Percentiles rank a stretch among this genome's conserved stretches.
phyloP scores from a whole-genome alignment of 805 yeast species.

The Yarrowia hollandica region DNA sequence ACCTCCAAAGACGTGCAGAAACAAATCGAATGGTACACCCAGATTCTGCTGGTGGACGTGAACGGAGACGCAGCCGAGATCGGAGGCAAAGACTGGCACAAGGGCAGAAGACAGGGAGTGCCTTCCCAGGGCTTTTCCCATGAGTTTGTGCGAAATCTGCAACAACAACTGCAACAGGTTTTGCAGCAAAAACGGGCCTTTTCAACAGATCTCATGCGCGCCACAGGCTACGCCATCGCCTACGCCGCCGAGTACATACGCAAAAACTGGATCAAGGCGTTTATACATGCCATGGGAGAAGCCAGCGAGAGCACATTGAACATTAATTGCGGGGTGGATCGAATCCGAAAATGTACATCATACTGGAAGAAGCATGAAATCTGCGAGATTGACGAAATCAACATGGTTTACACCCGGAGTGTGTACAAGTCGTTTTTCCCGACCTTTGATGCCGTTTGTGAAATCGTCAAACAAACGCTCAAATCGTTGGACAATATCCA shows the following conservation, averaged over 20 bases:
- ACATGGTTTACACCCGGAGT: constrained; percentile 1
- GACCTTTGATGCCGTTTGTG: neutral
- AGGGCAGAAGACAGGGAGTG: constrained; percentile 4
- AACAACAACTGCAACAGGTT: constrained; percentile 4
- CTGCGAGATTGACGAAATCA: constrained; percentile 6
- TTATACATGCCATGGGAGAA: constrained; percentile 1
- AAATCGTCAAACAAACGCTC: constrained; percentile 1
- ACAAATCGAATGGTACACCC: constrained; percentile 19
- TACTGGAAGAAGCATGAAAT: constrained; percentile 8
- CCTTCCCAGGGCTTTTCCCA: constrained; percentile 15
- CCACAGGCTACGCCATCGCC: neutral
- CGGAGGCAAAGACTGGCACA: constrained; percentile 20
- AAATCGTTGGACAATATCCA: constrained; percentile 18
- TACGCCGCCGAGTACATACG: constrained; percentile 13
- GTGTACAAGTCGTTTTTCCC: neutral
- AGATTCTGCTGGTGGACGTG: constrained; percentile 17
- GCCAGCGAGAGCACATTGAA: neutral
- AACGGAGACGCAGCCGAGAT: constrained; percentile 18
- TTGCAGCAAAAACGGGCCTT: constrained; percentile 13
- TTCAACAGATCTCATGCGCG: constrained; percentile 11
- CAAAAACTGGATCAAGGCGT: constrained; percentile 12
- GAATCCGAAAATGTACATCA: constrained; percentile 1
- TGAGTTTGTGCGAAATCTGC: constrained; percentile 9
- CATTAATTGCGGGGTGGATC: neutral
- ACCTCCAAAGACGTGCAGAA: constrained; percentile 10